Base-by-base conservation (phyloP, 1,284 basidiomycete species). In the Schizophyllum commune region DNA sequence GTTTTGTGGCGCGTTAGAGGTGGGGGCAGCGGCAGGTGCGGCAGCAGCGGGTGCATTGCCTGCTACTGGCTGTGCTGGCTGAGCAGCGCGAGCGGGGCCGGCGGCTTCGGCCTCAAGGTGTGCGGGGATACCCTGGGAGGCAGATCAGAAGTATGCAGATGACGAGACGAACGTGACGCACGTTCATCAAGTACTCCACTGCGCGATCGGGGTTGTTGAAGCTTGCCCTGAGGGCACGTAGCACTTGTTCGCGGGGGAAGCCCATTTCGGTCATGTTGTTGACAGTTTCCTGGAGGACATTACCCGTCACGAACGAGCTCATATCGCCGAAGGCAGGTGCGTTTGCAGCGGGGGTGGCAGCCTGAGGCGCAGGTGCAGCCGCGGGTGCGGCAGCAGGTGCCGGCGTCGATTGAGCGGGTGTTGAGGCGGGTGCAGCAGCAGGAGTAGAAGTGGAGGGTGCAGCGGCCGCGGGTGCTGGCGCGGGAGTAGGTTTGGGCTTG, bases 191-290 rank as follows among this genome's bases (percentile, higher is more conserved):
- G 75, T 99, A 99, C 74, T 99, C 97, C 32, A 96, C 96, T 6
- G 97, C 97, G 54, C 97, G 86, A 70, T 99, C 96, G 1, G 97
- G 94, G 75, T 99, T 99, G 77, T 99, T 99, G 78, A 86, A 99
- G 71, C 93, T 96, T 21, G 96, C 96, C 62, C 93, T 84, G 73
- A 99, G 75, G 4, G 96, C 96, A 32, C 88, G 83, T 70, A 89
- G 76, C 33, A 98, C 93, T 70, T 95, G 84, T 1, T 95, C 93
- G 47, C 89, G 83, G 64, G 87, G 83, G 69, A 97, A 99, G 19
- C 97, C 97, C 97, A 99, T 99, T 69, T 95, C 91, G 57, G 90
- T 79, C 83, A 98, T 94, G 69, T 88, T 89, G 60, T 80, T 76
- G 69, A 96, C 88, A 2, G 93, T 86, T 5, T 79, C 73, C 71